Conservation (phyloP, 345 rosid species). For the Bruguiera parviflora region DNA sequence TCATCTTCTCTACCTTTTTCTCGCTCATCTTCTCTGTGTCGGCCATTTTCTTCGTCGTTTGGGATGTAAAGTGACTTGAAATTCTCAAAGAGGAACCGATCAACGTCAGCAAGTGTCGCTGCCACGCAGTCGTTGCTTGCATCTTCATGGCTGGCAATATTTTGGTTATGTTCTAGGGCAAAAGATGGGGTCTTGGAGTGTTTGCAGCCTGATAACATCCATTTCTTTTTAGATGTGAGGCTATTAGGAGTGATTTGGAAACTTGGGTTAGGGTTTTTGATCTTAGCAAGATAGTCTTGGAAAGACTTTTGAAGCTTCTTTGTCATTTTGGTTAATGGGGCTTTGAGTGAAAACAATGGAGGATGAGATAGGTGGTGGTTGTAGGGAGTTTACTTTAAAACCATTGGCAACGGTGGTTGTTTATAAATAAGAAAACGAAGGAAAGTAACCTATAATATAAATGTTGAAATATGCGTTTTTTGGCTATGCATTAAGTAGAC, state of each 20-base stretch:
- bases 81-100: conserved; percentile 75
- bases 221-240: conserved; percentile 34
- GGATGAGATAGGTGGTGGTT: no score
- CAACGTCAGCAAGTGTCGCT: conserved; percentile 75
- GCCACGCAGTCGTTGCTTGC: conserved; percentile 20
- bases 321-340: conserved; percentile 41
- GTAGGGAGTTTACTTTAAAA: neutral
- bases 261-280: conserved; percentile 43
- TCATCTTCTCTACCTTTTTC: conserved; percentile 5
- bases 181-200: conserved; percentile 68
- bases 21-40: neutral
- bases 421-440: neutral
- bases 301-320: conserved; percentile 61
- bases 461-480: conserved; percentile 1
- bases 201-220: conserved; percentile 50
- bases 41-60: conserved; percentile 30
- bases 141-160: conserved; percentile 2
- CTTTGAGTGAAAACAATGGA: neutral
- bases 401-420: neutral
- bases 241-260: conserved; percentile 32
- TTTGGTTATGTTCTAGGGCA: conserved; percentile 22
- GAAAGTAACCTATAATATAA: neutral
- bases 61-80: conserved; percentile 67
- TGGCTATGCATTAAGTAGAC: neutral
- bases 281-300: conserved; percentile 53